Percentiles rank a stretch among this genome's conserved stretches.
These are phyloP conservation scores for Sporothrix brunneoviolacea DNA, from an alignment of 2,329 filamentous ascomycete species.

Conservation along the genomic window DNA sequence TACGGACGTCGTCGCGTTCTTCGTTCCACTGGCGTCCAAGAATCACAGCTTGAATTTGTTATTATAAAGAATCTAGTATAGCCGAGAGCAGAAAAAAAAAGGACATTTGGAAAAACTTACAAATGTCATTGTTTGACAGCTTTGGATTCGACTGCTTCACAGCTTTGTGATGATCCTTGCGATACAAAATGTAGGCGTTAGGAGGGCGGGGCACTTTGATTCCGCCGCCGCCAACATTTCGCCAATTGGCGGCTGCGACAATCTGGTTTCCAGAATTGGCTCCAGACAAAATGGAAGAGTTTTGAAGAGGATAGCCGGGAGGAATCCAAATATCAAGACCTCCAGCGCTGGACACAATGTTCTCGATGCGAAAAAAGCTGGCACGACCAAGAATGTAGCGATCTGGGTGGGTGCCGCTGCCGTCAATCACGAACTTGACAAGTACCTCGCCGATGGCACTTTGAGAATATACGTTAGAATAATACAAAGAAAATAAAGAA, in stretches of 20 bases:
- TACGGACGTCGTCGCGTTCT: constrained; percentile 25
- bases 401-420: constrained; percentile 13
- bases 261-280: not conserved
- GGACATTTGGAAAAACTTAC: constrained; percentile 25
- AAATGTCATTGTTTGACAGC: constrained; percentile 37
- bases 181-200: constrained; percentile 38
- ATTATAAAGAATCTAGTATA: constrained; percentile 11
- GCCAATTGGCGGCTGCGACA: not conserved
- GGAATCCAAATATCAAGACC: constrained; percentile 15
- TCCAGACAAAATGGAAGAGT: not conserved
- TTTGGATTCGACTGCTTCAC: constrained; percentile 29
- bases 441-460: constrained; percentile 10
- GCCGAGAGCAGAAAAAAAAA: not conserved
- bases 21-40: constrained; percentile 31
- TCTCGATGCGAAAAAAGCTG: constrained; percentile 8
- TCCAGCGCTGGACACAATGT: constrained; percentile 7
- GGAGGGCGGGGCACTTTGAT: constrained; percentile 30
- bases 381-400: constrained; percentile 15
- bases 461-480: not conserved
- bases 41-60: constrained; percentile 27
- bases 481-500: not conserved
- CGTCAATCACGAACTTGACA: constrained; percentile 17
- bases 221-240: constrained; percentile 1
- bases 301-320: not conserved
- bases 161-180: constrained; percentile 31